These are phyloP conservation scores for Chrysanthemum seticuspe DNA, from an alignment of 129 eudicot species.

Conservation along the genomic window DNA sequence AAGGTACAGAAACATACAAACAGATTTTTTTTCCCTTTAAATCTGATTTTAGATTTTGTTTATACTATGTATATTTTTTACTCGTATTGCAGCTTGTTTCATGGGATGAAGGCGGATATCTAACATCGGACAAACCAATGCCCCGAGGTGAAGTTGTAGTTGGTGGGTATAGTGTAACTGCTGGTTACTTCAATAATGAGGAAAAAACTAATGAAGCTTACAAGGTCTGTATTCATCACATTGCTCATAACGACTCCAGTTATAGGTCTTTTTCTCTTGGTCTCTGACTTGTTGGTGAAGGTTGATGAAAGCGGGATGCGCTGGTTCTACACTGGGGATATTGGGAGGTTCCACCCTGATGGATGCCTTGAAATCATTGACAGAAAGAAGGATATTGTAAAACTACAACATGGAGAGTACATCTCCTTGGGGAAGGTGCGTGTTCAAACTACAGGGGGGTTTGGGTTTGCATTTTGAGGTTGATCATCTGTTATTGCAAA, in stretches of 20 bases:
- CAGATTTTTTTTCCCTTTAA: too few relatives aligned
- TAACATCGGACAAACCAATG: conserved; percentile 80
- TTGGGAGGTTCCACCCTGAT: conserved; percentile 93
- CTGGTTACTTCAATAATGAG: conserved; percentile 88
- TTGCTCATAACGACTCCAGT: conserved; percentile 10
- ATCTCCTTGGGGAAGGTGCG: conserved; percentile 92
- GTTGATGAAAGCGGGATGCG: conserved; percentile 91
- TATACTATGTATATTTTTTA: background rate
- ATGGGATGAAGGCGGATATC: conserved; percentile 98
- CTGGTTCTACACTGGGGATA: conserved; percentile 96
- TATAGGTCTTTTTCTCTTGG: background rate
- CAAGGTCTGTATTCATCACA: conserved; percentile 42
- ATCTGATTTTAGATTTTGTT: background rate
- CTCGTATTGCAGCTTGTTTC: conserved; percentile 73
- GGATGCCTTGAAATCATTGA: conserved; percentile 97
- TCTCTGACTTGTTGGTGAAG: conserved; percentile 31
- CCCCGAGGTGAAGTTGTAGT: conserved; percentile 92
- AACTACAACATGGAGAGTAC: conserved; percentile 98
- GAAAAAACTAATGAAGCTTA: conserved; percentile 85
- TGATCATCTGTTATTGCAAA: background rate
- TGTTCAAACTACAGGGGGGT: background rate
- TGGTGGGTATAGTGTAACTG: conserved; percentile 79
- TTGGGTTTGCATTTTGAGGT: background rate
- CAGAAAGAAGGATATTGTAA: conserved; percentile 95
- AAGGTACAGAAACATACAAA: conserved; percentile 59